phyloP scores from a whole-genome alignment of 2,329 filamentous ascomycete species.

The Monilinia fructicola region DNA sequence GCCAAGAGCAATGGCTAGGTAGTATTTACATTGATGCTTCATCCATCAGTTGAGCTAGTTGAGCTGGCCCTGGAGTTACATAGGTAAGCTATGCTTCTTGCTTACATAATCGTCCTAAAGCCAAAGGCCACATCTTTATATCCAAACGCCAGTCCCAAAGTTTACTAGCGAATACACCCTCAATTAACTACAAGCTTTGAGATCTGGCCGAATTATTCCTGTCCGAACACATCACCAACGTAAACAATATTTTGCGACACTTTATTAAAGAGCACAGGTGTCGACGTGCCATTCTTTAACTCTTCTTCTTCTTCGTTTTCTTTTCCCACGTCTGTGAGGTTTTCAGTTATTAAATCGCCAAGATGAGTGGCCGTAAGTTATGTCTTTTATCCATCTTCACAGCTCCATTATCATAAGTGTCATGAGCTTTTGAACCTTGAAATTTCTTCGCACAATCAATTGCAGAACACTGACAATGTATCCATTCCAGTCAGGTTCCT shows the following conservation, averaged over 20 bases:
- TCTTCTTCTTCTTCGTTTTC: slow-evolving; percentile 36
- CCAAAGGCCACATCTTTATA: slow-evolving; percentile 31
- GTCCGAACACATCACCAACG: slow-evolving; percentile 34
- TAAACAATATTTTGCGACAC: slow-evolving; percentile 31
- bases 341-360: slow-evolving; percentile 41
- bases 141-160: slow-evolving; percentile 26
- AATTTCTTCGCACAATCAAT: slow-evolving; percentile 26
- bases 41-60: neutral
- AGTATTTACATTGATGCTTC: neutral
- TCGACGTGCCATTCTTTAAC: slow-evolving; percentile 32
- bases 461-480: slow-evolving; percentile 35
- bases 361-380: slow-evolving; percentile 46
- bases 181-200: slow-evolving; percentile 26
- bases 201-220: slow-evolving; percentile 37
- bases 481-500: slow-evolving; percentile 82
- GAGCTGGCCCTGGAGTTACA: slow-evolving; percentile 3
- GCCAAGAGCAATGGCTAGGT: neutral
- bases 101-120: slow-evolving; percentile 19
- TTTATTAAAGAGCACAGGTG: slow-evolving; percentile 31
- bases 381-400: slow-evolving; percentile 23
- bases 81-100: slow-evolving; percentile 2
- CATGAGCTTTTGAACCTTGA: slow-evolving; percentile 18
- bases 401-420: slow-evolving; percentile 15
- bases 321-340: slow-evolving; percentile 43
- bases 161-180: slow-evolving; percentile 30